Evolutionary conservation across 495 filamentous ascomycete genomes (phyloP), one percentile per base, ranked within the genome.

Genomic region (Hyaloscypha finlandica): DNA sequence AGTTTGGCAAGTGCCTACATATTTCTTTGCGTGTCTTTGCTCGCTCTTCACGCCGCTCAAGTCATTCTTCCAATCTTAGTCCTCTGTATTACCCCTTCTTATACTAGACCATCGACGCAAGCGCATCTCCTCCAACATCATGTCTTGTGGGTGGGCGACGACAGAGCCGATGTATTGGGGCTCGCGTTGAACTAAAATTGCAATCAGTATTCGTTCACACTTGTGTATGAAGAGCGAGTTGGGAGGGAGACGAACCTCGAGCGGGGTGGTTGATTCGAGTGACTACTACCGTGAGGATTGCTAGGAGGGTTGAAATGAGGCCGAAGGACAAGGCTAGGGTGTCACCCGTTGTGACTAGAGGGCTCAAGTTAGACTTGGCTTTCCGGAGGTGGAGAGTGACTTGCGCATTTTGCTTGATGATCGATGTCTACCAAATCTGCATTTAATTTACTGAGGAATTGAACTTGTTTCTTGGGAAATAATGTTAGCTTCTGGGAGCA

Each of bases 271-370:
- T 31, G 11, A 61, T n/a, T 22, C 45, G 25, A 30, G 61, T 64
- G 9, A 61, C 22, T 9, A 55, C 5, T 2, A 69, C 30, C 5
- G 62, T 65, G 42, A 56, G 30, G 33, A 67, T 32, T 4, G 64
- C 58, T 1, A 70, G 29, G 39, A 67, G 25, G 9, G 55, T 67
- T 8, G 64, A 67, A 1, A 45, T 39, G 14, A 70, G 8, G 19
- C 68, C 64, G 48, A 70, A 67, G 3, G 55, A 14, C 20, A 67
- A 22, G n/a, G 68, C 68, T 20, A 70, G 63, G 22, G 51, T 57
- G 29, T 70, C 59, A 61, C 64, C 67, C 16, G 33, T 64, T 3
- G 68, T 67, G 22, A 67, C 68, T 70, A 25, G 8, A 5, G 11
- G 9, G 22, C 22, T 11, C 31, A 1, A 48, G 42, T 48, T 48